A percentile compares a stretch with the other conserved stretches of the same genome.
phyloP scores from a whole-genome alignment of 2,329 filamentous ascomycete genomes.

The Paecilomyces sp. region DNA sequence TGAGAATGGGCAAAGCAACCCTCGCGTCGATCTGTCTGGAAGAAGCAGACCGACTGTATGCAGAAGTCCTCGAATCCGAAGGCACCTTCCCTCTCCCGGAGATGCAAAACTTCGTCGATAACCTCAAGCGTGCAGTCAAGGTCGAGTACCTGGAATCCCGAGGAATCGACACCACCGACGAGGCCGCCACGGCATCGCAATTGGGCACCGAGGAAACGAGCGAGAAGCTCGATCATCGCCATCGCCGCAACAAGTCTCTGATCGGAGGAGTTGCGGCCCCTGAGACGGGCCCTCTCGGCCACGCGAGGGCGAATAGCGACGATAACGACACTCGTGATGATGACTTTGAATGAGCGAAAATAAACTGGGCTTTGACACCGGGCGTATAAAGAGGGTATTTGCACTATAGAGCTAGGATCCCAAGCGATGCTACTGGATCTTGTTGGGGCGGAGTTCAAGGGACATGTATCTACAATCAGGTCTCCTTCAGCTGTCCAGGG shows the following conservation, averaged over 20 bases:
- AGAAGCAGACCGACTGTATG: constrained; percentile 54
- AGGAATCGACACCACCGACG: constrained; percentile 24
- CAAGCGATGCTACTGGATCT: neutral
- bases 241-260: constrained; percentile 50
- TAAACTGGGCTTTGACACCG: constrained; percentile 8
- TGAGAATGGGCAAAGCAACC: constrained; percentile 65
- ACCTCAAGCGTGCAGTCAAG: constrained; percentile 35
- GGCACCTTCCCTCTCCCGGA: constrained; percentile 42
- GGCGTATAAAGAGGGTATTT: constrained; percentile 12
- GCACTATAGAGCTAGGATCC: constrained; percentile 13
- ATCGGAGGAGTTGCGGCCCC: constrained; percentile 42
- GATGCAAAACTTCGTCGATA: constrained; percentile 43
- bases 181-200: constrained; percentile 20
- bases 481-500: neutral
- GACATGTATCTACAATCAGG: neutral
- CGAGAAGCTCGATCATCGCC: constrained; percentile 49
- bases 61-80: constrained; percentile 32
- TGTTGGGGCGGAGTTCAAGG: neutral
- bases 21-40: constrained; percentile 74
- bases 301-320: constrained; percentile 24
- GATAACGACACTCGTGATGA: constrained; percentile 30
- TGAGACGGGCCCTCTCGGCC: constrained; percentile 46
- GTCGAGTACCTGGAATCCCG: constrained; percentile 37
- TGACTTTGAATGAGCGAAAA: constrained; percentile 41
- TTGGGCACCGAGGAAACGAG: constrained; percentile 37